A percentile compares a stretch with the other conserved stretches of the same genome.
Conservation (phyloP, 805 yeast species). For the Cyberlindnera maclurae region DNA sequence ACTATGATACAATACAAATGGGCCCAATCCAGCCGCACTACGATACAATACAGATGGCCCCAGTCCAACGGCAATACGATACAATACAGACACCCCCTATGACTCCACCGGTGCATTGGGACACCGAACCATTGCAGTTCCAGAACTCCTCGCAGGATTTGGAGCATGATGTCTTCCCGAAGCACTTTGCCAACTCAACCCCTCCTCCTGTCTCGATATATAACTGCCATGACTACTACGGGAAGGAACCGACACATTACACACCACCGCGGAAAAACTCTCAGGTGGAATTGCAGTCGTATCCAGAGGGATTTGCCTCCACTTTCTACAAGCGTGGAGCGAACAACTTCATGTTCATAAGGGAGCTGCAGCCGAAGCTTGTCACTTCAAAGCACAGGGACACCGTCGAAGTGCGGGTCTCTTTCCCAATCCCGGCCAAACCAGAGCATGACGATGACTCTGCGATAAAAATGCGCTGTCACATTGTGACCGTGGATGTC, state of each 20-base stretch:
- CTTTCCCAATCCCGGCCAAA: slow-evolving; percentile 27
- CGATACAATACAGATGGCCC: no score
- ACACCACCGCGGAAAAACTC: neutral
- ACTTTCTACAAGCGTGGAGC: slow-evolving; percentile 41
- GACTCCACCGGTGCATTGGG: neutral
- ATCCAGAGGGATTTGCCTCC: slow-evolving; percentile 44
- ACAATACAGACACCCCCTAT: neutral
- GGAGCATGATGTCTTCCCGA: slow-evolving; percentile 11
- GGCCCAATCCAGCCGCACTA: no score
- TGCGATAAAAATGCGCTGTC: slow-evolving; percentile 29
- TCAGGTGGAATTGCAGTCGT: slow-evolving; percentile 16
- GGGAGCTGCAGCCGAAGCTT: slow-evolving; percentile 41
- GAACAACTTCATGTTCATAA: slow-evolving; percentile 44
- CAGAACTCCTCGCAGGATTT: slow-evolving; percentile 3
- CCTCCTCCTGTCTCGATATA: slow-evolving; percentile 5
- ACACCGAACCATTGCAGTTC: neutral
- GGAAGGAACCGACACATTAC: neutral
- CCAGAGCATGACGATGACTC: slow-evolving; percentile 17
- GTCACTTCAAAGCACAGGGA: slow-evolving; percentile 32
- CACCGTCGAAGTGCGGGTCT: slow-evolving; percentile 34
- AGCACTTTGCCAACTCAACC: slow-evolving; percentile 2
- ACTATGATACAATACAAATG: neutral
- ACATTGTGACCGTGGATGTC: slow-evolving; percentile 35
- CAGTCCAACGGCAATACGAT: no score
- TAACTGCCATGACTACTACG: slow-evolving; percentile 1